A percentile compares a stretch with the other conserved stretches of the same genome.
Evolutionary conservation across 345 rosid genomes (phyloP).

Genomic region (Murraya paniculata): DNA sequence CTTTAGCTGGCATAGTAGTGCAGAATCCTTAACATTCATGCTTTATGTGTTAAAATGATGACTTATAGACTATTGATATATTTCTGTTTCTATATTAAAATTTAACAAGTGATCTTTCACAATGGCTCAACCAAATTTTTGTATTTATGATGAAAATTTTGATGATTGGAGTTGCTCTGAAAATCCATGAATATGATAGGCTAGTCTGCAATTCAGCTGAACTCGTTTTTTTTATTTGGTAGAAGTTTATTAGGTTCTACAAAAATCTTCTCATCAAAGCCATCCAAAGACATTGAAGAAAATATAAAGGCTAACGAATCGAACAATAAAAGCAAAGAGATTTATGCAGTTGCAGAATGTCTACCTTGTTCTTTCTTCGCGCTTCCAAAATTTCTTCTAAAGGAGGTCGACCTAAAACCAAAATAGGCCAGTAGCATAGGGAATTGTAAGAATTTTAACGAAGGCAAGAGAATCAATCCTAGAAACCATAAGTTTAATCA

Average conservation of each 20-base stretch:
- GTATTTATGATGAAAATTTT: neutral
- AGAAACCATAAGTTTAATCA: neutral
- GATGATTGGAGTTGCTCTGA: neutral
- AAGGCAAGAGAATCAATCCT: neutral
- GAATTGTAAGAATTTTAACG: neutral
- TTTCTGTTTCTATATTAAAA: neutral
- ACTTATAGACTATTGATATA: neutral
- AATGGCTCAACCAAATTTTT: neutral
- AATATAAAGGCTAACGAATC: neutral
- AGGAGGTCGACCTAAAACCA: conserved; percentile 66
- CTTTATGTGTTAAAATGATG: neutral
- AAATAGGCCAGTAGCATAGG: neutral
- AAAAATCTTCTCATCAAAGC: neutral
- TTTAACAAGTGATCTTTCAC: neutral
- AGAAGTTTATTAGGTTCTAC: neutral
- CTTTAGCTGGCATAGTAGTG: neutral
- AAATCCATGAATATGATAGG: neutral
- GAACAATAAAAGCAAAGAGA: neutral
- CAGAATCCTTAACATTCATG: neutral
- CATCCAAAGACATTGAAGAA: neutral
- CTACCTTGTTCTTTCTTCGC: conserved; percentile 63
- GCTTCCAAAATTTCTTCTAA: conserved; percentile 63
- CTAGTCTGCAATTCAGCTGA: neutral
- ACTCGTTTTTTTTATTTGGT: neutral
- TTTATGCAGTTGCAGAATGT: neutral